A percentile compares a stretch with the other conserved stretches of the same genome.
These are phyloP conservation scores for Aureococcus anophagefferens DNA, from an alignment of 108 stramenopile species.

Conservation along the genomic window DNA sequence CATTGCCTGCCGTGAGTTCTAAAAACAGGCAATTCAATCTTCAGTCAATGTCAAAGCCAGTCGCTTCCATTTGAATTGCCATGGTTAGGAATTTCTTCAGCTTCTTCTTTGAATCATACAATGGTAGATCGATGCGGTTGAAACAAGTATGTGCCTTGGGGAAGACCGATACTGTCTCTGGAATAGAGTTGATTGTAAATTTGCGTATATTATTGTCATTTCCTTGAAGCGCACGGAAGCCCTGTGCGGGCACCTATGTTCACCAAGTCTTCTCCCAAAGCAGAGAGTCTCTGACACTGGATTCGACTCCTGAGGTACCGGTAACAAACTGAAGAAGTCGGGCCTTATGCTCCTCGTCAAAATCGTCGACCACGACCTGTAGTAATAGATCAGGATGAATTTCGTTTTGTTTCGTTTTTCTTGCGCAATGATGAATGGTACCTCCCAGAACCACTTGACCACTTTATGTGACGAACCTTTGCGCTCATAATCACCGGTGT, in stretches of 20 bases:
- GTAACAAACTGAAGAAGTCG: constrained; percentile 92
- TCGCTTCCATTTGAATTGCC: constrained; percentile 78
- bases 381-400: too few relatives aligned
- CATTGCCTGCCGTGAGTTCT: too few relatives aligned
- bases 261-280: too few relatives aligned
- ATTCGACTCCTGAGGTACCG: constrained; percentile 64
- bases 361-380: constrained; percentile 53
- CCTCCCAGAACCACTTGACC: constrained; percentile 92
- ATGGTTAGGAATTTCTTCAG: constrained; percentile 73
- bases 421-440: too few relatives aligned
- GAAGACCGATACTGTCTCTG: constrained; percentile 59
- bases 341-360: constrained; percentile 81
- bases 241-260: constrained; percentile 67
- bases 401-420: too few relatives aligned
- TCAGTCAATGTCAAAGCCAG: constrained; percentile 88
- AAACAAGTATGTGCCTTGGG: constrained; percentile 94
- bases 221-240: constrained; percentile 83
- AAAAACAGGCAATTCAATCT: too few relatives aligned
- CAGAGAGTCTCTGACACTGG: too few relatives aligned
- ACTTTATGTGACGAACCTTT: constrained; percentile 50
- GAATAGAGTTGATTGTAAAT: constrained; percentile 83
- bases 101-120: constrained; percentile 70
- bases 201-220: constrained; percentile 82
- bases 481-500: constrained; percentile 66
- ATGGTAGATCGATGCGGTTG: constrained; percentile 90